Percentiles rank a stretch among this genome's conserved stretches.
Evolutionary conservation across 2,329 filamentous ascomycete genomes (phyloP).

Genomic region (Geosmithia putterillii): DNA sequence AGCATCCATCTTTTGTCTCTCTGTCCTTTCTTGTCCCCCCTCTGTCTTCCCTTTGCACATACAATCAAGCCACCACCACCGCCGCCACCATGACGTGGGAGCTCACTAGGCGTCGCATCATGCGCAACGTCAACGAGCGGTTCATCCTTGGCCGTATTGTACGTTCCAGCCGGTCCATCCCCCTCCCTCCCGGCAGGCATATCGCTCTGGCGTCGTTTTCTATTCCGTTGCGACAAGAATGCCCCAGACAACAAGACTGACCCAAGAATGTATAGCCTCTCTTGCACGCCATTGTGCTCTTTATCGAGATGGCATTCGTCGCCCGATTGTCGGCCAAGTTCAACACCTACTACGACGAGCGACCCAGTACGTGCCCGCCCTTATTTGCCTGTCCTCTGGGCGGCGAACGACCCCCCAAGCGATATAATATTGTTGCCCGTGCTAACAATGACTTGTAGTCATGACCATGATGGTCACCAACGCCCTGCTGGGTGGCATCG

Average conservation of each 20-base stretch:
- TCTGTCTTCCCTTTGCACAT: background rate
- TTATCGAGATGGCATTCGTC: slow-evolving; percentile 80
- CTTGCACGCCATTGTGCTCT: slow-evolving; percentile 70
- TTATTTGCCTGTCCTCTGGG: background rate
- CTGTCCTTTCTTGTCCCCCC: too few relatives aligned
- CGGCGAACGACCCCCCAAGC: background rate
- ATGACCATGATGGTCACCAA: slow-evolving; percentile 99
- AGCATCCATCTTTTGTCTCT: background rate
- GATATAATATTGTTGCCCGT: too few relatives aligned
- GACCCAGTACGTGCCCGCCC: slow-evolving; percentile 54
- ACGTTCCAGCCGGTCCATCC: slow-evolving; percentile 23
- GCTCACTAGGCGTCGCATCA: slow-evolving; percentile 45
- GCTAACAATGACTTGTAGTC: slow-evolving; percentile 41
- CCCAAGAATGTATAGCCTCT: slow-evolving; percentile 56
- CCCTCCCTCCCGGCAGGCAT: background rate
- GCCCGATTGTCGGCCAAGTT: slow-evolving; percentile 76
- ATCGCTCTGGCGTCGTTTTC: background rate
- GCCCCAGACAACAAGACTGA: background rate
- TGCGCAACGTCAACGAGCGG: slow-evolving; percentile 49
- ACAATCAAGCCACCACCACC: background rate
- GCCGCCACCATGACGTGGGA: slow-evolving; percentile 40
- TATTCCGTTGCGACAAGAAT: background rate
- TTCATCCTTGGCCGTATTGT: slow-evolving; percentile 65
- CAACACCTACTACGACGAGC: slow-evolving; percentile 86
- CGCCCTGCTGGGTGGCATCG: slow-evolving; percentile 85